A percentile compares a stretch with the other conserved stretches of the same genome.
Conservation (phyloP, 192 early-diverging fungal species). For the Rhizophagus sp. region DNA sequence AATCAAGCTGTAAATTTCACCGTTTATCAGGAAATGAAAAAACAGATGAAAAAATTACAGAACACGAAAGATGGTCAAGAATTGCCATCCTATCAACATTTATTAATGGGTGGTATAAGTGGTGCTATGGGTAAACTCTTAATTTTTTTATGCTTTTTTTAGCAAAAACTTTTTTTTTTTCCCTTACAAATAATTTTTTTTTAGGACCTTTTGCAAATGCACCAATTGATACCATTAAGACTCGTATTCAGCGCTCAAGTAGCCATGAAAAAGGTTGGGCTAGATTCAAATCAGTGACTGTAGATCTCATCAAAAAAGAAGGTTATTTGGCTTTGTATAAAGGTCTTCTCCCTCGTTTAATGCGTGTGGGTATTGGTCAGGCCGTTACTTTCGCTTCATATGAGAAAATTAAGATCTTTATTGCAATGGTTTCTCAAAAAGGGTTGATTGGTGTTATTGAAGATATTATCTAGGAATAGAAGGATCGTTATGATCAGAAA, state of each 20-base stretch:
- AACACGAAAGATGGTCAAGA: constrained; percentile 39
- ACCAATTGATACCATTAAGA: constrained; percentile 99
- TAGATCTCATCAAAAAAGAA: constrained; percentile 82
- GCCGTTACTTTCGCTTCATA: constrained; percentile 97
- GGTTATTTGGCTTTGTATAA: constrained; percentile 94
- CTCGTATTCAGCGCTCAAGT: constrained; percentile 89
- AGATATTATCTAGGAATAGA: not conserved
- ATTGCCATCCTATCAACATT: constrained; percentile 89
- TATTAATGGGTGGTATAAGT: constrained; percentile 88
- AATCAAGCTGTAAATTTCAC: constrained; percentile 99
- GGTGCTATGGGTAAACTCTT: constrained; percentile 66
- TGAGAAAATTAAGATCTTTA: constrained; percentile 80
- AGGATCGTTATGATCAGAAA: no score
- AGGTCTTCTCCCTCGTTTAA: constrained; percentile 87
- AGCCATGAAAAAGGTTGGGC: constrained; percentile 73
- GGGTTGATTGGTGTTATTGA: not conserved
- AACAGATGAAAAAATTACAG: constrained; percentile 69
- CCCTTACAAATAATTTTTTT: not conserved
- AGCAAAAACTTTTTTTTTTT: not conserved
- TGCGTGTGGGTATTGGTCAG: constrained; percentile 96
- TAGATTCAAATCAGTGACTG: constrained; percentile 77
- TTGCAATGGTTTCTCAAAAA: constrained; percentile 42
- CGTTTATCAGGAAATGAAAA: constrained; percentile 92
- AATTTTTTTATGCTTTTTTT: constrained; percentile 26
- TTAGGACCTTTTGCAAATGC: constrained; percentile 89